These are phyloP conservation scores for Colletotrichum salicis DNA, from an alignment of 2,329 filamentous ascomycete genomes.

Conservation along the genomic window DNA sequence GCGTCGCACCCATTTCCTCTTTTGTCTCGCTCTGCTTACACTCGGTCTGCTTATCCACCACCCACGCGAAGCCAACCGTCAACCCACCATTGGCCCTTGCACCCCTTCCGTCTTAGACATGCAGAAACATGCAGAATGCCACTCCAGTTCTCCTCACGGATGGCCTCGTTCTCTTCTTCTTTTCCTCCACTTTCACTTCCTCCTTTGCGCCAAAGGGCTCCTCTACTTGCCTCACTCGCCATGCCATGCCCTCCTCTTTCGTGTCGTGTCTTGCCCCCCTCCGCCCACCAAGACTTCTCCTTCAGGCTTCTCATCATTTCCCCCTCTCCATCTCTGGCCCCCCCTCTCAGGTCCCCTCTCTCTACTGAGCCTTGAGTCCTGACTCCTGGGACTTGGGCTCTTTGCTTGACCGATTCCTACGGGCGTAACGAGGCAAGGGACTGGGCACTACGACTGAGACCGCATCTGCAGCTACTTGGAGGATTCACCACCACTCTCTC, in stretches of 20 bases:
- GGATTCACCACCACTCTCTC: background rate
- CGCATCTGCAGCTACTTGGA: constrained; percentile 6
- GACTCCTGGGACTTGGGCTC: constrained; percentile 1
- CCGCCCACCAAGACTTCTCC: background rate
- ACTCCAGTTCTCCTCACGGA: constrained; percentile 16
- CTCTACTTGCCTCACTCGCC: no score
- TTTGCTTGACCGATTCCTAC: constrained; percentile 15
- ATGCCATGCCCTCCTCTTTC: background rate
- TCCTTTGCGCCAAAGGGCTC: background rate
- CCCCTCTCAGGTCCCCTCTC: background rate
- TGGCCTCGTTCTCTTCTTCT: background rate
- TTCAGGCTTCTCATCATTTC: background rate
- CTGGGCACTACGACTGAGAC: constrained; percentile 20
- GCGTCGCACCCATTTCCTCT: constrained; percentile 26
- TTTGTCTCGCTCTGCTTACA: constrained; percentile 27
- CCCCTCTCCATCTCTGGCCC: background rate
- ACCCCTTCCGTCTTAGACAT: constrained; percentile 12
- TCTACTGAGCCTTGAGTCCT: background rate
- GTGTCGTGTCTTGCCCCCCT: background rate
- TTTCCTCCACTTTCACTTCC: background rate
- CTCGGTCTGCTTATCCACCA: background rate
- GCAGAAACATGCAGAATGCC: constrained; percentile 29
- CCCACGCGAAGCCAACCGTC: background rate
- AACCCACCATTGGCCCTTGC: constrained; percentile 13
- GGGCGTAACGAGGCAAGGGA: constrained; percentile 35